Conservation (phyloP, 1,139 yeast genomes). For the Saccharomyces hybrid region DNA sequence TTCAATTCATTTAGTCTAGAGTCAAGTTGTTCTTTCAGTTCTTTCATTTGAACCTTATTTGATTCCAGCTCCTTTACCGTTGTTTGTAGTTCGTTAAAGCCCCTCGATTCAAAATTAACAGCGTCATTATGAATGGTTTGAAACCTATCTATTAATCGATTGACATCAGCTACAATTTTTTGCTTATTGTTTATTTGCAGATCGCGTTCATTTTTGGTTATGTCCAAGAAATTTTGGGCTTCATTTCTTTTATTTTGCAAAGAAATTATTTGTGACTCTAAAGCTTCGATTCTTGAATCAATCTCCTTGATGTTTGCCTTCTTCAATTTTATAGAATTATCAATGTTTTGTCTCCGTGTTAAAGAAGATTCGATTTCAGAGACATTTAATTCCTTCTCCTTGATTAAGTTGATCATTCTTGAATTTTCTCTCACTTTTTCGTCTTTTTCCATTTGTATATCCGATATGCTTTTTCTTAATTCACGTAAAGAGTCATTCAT, state of each 20-base stretch:
- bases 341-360: constrained; percentile 37
- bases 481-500: constrained; percentile 40
- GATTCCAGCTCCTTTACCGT: not conserved
- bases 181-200: not conserved
- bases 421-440: constrained; percentile 41
- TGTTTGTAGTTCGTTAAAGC: not conserved
- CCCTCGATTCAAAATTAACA: constrained; percentile 1
- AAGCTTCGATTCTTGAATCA: constrained; percentile 20
- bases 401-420: constrained; percentile 45
- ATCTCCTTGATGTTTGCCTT: constrained; percentile 40
- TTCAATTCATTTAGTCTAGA: constrained; percentile 8
- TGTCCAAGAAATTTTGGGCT: not conserved
- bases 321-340: constrained; percentile 30
- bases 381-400: constrained; percentile 50
- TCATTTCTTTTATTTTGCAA: not conserved
- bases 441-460: constrained; percentile 45
- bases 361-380: constrained; percentile 48
- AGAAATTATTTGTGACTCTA: not conserved
- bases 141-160: not conserved
- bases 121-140: constrained; percentile 18
- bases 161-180: not conserved
- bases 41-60: constrained; percentile 2
- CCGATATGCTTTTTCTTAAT: constrained; percentile 40
- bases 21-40: constrained; percentile 19
- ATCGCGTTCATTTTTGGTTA: constrained; percentile 1